Percentiles rank a stretch among this genome's conserved stretches.
These are phyloP conservation scores for Xylogone sp. DNA, from an alignment of 2,329 filamentous ascomycete genomes.

Conservation along the genomic window DNA sequence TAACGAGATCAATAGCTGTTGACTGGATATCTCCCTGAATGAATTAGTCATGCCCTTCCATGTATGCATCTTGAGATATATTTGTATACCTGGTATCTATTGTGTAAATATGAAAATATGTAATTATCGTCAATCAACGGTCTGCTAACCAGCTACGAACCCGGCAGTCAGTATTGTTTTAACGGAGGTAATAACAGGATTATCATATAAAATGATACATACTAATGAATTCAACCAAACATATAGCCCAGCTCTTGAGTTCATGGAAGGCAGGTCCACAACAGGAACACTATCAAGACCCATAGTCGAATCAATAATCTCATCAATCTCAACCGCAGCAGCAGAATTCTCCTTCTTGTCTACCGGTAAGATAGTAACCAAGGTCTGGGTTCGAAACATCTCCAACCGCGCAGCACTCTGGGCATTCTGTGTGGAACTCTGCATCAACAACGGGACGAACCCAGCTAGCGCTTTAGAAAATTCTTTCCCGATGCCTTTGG, in stretches of 20 bases:
- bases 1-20: slow-evolving; percentile 76
- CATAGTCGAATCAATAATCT: slow-evolving; percentile 53
- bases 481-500: slow-evolving; percentile 50
- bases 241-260: slow-evolving; percentile 79
- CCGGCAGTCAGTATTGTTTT: slow-evolving; percentile 21
- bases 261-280: slow-evolving; percentile 65
- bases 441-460: slow-evolving; percentile 55
- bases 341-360: slow-evolving; percentile 48
- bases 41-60: slow-evolving; percentile 23
- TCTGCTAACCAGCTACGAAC: slow-evolving; percentile 68
- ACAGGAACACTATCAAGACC: slow-evolving; percentile 41
- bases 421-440: slow-evolving; percentile 48
- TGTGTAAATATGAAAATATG: slow-evolving; percentile 76
- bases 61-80: background rate
- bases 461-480: slow-evolving; percentile 39
- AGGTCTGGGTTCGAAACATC: slow-evolving; percentile 52
- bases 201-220: slow-evolving; percentile 27
- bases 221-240: slow-evolving; percentile 81
- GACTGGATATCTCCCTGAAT: slow-evolving; percentile 69
- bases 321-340: slow-evolving; percentile 47
- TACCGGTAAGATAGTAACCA: slow-evolving; percentile 50
- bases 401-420: slow-evolving; percentile 48
- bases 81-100: slow-evolving; percentile 69
- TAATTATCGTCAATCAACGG: slow-evolving; percentile 78
- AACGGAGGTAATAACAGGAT: background rate